phyloP scores from a whole-genome alignment of 208 protist genomes.

The Leishmania martiniquensis region DNA sequence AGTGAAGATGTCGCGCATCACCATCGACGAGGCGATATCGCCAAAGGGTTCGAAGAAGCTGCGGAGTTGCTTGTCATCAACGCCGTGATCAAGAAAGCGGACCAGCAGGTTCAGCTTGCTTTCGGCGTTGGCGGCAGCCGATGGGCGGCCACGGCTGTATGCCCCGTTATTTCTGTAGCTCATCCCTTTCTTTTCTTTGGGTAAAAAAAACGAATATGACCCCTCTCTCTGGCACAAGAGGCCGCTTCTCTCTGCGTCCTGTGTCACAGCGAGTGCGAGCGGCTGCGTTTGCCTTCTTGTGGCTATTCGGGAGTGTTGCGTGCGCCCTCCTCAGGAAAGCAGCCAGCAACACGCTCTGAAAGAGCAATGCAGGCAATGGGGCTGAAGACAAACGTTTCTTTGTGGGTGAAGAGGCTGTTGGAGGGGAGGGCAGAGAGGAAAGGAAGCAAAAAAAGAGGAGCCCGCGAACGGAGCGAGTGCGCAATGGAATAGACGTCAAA shows the following conservation, averaged over 20 bases:
- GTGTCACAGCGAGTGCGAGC: background rate
- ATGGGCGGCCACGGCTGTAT: background rate
- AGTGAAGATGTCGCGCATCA: slow-evolving; percentile 58
- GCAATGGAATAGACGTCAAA: background rate
- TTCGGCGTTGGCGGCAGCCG: background rate
- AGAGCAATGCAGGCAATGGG: background rate
- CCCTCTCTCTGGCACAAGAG: background rate
- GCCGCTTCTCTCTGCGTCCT: background rate
- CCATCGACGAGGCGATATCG: slow-evolving; percentile 39
- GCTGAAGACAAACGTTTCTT: background rate
- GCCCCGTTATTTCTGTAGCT: background rate
- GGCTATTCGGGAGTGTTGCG: no score
- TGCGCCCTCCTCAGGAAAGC: background rate
- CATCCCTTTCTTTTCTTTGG: background rate
- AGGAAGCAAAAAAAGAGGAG: background rate
- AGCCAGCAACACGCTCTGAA: background rate
- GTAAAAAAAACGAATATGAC: background rate
- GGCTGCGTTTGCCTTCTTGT: no score
- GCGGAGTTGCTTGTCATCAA: slow-evolving; percentile 40
- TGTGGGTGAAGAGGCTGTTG: background rate
- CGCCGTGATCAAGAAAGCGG: slow-evolving; percentile 31
- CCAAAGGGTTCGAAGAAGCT: slow-evolving; percentile 41
- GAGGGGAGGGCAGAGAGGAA: background rate
- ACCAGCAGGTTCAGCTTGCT: slow-evolving; percentile 45
- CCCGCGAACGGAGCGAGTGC: background rate